Evolutionary conservation across 179 eudicot species (phyloP).

Genomic region (Spinacia oleracea): DNA sequence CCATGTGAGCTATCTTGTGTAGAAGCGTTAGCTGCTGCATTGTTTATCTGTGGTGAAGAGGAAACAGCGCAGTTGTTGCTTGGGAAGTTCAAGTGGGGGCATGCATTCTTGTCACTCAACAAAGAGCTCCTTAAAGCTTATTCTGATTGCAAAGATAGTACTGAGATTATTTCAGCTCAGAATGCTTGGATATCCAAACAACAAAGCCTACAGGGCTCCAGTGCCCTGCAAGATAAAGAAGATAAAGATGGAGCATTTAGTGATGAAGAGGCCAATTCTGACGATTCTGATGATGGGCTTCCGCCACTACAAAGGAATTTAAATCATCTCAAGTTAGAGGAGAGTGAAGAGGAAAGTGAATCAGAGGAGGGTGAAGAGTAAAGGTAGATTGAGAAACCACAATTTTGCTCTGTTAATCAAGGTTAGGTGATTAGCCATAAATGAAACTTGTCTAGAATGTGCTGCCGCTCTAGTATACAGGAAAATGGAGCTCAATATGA

Average conservation of each 20-base stretch:
- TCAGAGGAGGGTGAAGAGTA: conserved; percentile 35
- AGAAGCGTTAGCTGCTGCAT: conserved; percentile 90
- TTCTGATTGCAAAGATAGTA: conserved; percentile 69
- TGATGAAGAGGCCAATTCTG: conserved; percentile 43
- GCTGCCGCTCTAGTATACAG: background rate
- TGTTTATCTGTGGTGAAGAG: conserved; percentile 84
- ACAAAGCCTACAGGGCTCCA: conserved; percentile 38
- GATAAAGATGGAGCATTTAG: conserved; percentile 22
- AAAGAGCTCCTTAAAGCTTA: conserved; percentile 84
- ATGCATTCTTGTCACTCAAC: conserved; percentile 91
- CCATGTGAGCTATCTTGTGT: conserved; percentile 94
- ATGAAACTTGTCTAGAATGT: background rate
- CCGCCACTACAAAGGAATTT: conserved; percentile 85
- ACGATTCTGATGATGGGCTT: conserved; percentile 86
- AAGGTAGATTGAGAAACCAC: background rate
- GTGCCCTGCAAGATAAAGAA: conserved; percentile 29
- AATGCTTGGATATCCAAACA: conserved; percentile 83
- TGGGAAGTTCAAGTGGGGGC: conserved; percentile 97
- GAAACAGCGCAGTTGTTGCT: conserved; percentile 76
- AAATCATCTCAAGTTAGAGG: conserved; percentile 64
- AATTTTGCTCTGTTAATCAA: background rate
- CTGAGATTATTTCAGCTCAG: conserved; percentile 74
- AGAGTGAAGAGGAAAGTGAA: conserved; percentile 56
- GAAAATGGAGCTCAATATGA: background rate
- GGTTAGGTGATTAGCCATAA: background rate